A percentile compares a stretch with the other conserved stretches of the same genome.
These are phyloP conservation scores for Xylaria acuta DNA, from an alignment of 495 filamentous ascomycete genomes.

Conservation along the genomic window DNA sequence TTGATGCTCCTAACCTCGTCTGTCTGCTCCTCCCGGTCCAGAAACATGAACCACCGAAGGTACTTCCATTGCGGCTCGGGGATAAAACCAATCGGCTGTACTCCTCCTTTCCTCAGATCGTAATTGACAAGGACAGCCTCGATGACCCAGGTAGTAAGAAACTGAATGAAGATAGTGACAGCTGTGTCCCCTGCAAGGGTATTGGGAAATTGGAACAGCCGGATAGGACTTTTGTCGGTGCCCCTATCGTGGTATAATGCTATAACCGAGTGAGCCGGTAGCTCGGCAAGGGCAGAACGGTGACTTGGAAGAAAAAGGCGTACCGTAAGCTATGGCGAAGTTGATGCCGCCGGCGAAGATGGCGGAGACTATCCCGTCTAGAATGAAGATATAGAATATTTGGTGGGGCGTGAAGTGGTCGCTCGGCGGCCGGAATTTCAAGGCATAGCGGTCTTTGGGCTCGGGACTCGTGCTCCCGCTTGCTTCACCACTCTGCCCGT, in stretches of 20 bases:
- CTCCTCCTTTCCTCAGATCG: slow-evolving; percentile 43
- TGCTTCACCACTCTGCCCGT: slow-evolving; percentile 1
- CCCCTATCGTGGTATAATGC: slow-evolving; percentile 38
- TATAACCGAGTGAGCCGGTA: slow-evolving; percentile 19
- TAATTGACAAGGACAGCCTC: slow-evolving; percentile 45
- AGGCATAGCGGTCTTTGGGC: neutral
- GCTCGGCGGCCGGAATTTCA: slow-evolving; percentile 38
- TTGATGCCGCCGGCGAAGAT: slow-evolving; percentile 50
- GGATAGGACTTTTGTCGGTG: slow-evolving; percentile 36
- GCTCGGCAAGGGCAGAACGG: neutral
- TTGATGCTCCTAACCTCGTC: slow-evolving; percentile 33
- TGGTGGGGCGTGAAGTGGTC: slow-evolving; percentile 44
- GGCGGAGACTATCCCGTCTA: slow-evolving; percentile 49
- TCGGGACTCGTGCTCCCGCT: slow-evolving; percentile 14
- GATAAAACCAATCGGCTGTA: slow-evolving; percentile 51
- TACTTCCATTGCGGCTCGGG: slow-evolving; percentile 33
- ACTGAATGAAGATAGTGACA: slow-evolving; percentile 39
- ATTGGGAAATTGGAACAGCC: slow-evolving; percentile 49
- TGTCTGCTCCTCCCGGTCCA: slow-evolving; percentile 40
- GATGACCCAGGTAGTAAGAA: slow-evolving; percentile 39
- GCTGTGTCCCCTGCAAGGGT: slow-evolving; percentile 53
- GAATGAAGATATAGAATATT: slow-evolving; percentile 47
- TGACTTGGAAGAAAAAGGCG: neutral
- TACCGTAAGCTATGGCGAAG: slow-evolving; percentile 54
- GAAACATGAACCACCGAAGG: slow-evolving; percentile 48